Evolutionary conservation across 306 rosid genomes (phyloP), one percentile per base, ranked within the genome.

Genomic region (Heteromeles arbutifolia): DNA sequence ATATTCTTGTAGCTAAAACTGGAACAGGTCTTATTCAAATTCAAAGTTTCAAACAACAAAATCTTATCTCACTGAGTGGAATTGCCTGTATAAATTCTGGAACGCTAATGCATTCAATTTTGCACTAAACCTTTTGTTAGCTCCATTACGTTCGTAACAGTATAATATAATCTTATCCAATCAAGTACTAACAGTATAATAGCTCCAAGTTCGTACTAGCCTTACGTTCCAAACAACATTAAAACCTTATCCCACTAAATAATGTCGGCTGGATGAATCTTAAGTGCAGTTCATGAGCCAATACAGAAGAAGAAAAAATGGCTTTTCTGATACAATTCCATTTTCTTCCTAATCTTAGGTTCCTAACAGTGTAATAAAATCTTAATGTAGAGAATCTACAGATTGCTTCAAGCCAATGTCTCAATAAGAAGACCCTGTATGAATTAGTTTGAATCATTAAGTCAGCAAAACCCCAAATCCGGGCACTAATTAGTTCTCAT

Each of bases 401-500:
- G 62, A 53, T 19, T 39, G 70, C 18, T 73, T 18, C 39, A 44
- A 28, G 59, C 29, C 25, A 72, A 18, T 4, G 5, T 32, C 25
- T 54, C 22, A 6, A n/a, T 54, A 22, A 39, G 31, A 39, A 41
- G 68, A 77, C 54, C 18, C 8, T 28, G 56, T 57, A 44, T 11
- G 39, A 58, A 73, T 73, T 28, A 26, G 19, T 5, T 31, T 9
- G 4, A 48, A 41, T 39, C 29, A 74, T 15, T 41, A 68, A 17
- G 76, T 11, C 25, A 18, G 48, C 48, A 72, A 74, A 58, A 73
- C 17, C 54, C 75, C 74, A 28, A 34, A 74, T 54, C 53, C 64
- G 68, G 72, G 74, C 84, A 82, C 67, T 26, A 18, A 63, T 77
- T 85, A 75, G 78, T 48, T 39, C 67, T 68, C 34, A 79, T 17